phyloP scores from a whole-genome alignment of 306 rosid species.

The Oxytropis ochrocephala region DNA sequence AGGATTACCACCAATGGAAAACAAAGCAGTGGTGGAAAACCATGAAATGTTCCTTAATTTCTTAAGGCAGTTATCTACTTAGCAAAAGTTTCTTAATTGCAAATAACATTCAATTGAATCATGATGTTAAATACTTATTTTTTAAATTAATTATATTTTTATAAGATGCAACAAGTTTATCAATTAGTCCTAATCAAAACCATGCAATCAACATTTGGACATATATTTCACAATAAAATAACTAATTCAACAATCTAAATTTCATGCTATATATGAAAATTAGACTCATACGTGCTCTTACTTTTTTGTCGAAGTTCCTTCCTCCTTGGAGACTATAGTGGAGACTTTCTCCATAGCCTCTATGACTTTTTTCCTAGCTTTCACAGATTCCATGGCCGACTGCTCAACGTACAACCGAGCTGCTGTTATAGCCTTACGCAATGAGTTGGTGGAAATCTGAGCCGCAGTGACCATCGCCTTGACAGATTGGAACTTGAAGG shows the following conservation, averaged over 20 bases:
- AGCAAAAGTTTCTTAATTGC: too few relatives aligned
- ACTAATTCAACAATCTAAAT: conserved; percentile 11
- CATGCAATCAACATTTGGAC: neutral
- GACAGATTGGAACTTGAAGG: conserved; percentile 28
- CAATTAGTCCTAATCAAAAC: conserved; percentile 17
- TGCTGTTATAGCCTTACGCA: conserved; percentile 35
- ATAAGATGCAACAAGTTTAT: conserved; percentile 7
- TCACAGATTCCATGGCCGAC: conserved; percentile 39
- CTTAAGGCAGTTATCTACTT: too few relatives aligned
- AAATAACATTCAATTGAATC: too few relatives aligned
- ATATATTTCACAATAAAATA: neutral
- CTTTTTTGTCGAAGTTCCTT: neutral
- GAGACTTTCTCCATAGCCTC: conserved; percentile 49
- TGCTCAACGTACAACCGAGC: conserved; percentile 46
- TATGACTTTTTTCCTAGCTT: conserved; percentile 48
- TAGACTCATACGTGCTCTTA: too few relatives aligned
- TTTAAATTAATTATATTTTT: neutral
- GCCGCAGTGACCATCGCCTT: conserved; percentile 47
- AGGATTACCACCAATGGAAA: too few relatives aligned
- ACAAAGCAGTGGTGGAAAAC: too few relatives aligned
- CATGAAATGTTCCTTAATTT: too few relatives aligned
- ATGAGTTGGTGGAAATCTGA: conserved; percentile 36
- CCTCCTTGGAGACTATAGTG: conserved; percentile 24
- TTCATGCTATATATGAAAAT: neutral
- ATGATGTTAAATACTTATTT: too few relatives aligned